phyloP scores from a whole-genome alignment of 2,329 filamentous ascomycete genomes.

The Fusarium mexicanum region DNA sequence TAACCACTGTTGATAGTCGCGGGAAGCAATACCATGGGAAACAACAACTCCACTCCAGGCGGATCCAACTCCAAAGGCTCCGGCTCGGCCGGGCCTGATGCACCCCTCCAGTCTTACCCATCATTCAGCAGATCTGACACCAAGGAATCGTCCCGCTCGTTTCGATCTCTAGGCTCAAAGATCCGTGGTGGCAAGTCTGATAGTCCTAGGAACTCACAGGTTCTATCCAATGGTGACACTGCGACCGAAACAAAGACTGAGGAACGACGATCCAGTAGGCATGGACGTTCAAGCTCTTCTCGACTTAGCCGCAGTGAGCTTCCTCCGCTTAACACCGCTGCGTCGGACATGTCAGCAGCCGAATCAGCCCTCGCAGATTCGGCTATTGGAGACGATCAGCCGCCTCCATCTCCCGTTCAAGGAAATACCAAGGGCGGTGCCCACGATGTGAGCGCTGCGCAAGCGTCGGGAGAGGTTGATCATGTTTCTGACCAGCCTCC shows the following conservation, averaged over 20 bases:
- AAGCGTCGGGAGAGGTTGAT: conserved; percentile 90
- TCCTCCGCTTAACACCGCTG: conserved; percentile 53
- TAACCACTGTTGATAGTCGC: conserved; percentile 37
- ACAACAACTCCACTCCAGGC: conserved; percentile 74
- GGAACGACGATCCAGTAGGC: conserved; percentile 75
- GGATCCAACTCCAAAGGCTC: conserved; percentile 60
- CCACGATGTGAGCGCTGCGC: conserved; percentile 81
- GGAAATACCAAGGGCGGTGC: conserved; percentile 76
- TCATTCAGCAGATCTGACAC: conserved; percentile 94
- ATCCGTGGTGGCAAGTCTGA: conserved; percentile 82
- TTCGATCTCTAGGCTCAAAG: conserved; percentile 87
- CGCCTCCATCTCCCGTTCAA: conserved; percentile 88
- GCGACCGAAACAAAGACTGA: conserved; percentile 69
- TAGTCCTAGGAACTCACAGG: conserved; percentile 80
- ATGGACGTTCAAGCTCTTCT: conserved; percentile 61
- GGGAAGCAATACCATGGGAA: conserved; percentile 68
- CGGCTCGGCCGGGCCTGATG: conserved; percentile 55
- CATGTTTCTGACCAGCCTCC: conserved; percentile 92
- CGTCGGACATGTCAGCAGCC: conserved; percentile 53
- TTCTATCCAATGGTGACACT: conserved; percentile 69
- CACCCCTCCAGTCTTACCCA: conserved; percentile 79
- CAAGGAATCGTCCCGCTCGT: conserved; percentile 88
- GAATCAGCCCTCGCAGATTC: conserved; percentile 52
- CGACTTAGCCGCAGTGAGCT: conserved; percentile 58
- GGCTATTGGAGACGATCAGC: conserved; percentile 58